These are phyloP conservation scores for Podospora bellae-mahoneyi DNA, from an alignment of 495 filamentous ascomycete genomes.

Conservation along the genomic window DNA sequence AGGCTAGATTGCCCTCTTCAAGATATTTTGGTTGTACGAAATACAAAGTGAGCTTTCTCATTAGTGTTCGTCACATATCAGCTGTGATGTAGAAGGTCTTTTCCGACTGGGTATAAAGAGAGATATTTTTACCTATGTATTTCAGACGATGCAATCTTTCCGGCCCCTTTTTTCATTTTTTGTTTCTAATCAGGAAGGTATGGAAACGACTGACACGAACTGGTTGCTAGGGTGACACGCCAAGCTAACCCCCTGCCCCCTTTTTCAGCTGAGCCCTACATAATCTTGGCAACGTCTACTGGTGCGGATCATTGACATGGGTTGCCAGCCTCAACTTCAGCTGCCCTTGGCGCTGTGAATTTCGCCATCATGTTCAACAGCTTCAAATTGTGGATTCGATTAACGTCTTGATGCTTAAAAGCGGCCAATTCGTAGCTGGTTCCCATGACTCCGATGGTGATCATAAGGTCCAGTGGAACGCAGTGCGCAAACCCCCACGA, in stretches of 20 bases:
- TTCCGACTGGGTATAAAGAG: too few relatives aligned
- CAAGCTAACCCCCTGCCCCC: neutral
- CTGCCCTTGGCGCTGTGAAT: neutral
- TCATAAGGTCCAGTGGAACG: neutral
- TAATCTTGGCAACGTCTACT: neutral
- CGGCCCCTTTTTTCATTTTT: neutral
- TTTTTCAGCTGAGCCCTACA: neutral
- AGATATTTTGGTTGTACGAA: too few relatives aligned
- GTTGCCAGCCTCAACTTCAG: neutral
- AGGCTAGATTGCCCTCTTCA: too few relatives aligned
- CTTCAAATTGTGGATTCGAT: neutral
- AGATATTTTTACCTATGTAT: too few relatives aligned
- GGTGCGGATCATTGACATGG: neutral
- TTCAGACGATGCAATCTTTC: neutral
- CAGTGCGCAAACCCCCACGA: neutral
- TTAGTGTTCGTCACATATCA: too few relatives aligned
- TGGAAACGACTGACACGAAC: neutral
- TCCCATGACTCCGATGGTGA: neutral
- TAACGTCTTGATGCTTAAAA: neutral
- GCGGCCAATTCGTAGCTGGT: neutral
- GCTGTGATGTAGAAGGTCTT: too few relatives aligned
- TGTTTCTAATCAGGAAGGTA: neutral
- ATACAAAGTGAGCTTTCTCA: too few relatives aligned
- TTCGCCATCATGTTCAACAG: neutral
- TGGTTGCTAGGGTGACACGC: neutral